Conservation (phyloP, 169 alveolate genomes). For the Babesia caballi region DNA sequence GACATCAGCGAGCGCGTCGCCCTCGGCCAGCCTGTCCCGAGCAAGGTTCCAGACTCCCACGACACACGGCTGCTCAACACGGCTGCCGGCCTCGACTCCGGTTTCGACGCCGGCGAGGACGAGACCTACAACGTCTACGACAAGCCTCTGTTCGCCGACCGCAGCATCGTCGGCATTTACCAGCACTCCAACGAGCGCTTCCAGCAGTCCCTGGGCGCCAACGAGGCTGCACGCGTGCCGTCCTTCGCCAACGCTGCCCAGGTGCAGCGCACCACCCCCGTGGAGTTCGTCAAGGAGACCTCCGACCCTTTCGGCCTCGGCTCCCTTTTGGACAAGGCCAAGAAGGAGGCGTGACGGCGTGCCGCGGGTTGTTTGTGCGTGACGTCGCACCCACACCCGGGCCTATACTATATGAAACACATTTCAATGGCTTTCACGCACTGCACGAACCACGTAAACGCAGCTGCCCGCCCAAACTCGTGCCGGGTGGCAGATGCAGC, state of each 20-base stretch:
- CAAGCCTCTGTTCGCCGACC: slow-evolving; percentile 88
- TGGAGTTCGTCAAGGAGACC: slow-evolving; percentile 81
- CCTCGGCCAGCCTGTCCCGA: slow-evolving; percentile 88
- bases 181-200: slow-evolving; percentile 73
- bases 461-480: too few relatives aligned
- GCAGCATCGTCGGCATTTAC: slow-evolving; percentile 71
- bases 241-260: slow-evolving; percentile 75
- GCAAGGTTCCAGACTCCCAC: slow-evolving; percentile 75
- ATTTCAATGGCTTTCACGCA: too few relatives aligned
- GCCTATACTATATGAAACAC: too few relatives aligned
- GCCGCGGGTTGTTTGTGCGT: too few relatives aligned
- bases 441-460: too few relatives aligned
- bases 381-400: too few relatives aligned
- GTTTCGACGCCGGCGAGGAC: slow-evolving; percentile 82
- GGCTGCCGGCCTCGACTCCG: slow-evolving; percentile 86
- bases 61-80: slow-evolving; percentile 87
- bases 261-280: slow-evolving; percentile 79
- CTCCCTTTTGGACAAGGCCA: slow-evolving; percentile 81
- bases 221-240: slow-evolving; percentile 66
- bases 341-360: slow-evolving; percentile 62
- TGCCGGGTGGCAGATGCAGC: too few relatives aligned
- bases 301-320: slow-evolving; percentile 88
- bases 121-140: slow-evolving; percentile 88
- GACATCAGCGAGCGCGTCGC: slow-evolving; percentile 92
- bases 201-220: slow-evolving; percentile 67